These are phyloP conservation scores for Vigna unguiculata DNA, from an alignment of 306 rosid genomes.

Conservation along the genomic window DNA sequence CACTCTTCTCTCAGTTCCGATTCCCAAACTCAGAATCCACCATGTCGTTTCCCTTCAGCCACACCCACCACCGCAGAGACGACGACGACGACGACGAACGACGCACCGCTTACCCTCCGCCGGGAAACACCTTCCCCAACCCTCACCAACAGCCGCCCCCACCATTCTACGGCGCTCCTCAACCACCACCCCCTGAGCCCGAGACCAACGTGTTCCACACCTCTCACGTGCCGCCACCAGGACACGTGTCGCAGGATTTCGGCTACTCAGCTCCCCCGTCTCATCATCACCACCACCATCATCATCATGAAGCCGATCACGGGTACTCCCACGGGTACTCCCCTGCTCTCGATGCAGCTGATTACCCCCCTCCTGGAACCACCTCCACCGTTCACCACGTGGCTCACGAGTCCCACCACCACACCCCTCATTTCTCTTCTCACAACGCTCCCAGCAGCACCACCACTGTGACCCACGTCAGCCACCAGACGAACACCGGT, in stretches of 20 bases:
- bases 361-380: neutral
- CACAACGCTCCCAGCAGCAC: slow-evolving; percentile 37
- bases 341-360: slow-evolving; percentile 41
- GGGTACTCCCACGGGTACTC: slow-evolving; percentile 34
- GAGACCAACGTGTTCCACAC: slow-evolving; percentile 52
- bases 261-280: slow-evolving; percentile 18
- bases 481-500: slow-evolving; percentile 37
- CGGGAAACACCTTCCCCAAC: slow-evolving; percentile 21
- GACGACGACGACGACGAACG: slow-evolving; percentile 23
- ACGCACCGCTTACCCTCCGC: slow-evolving; percentile 26
- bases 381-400: slow-evolving; percentile 46
- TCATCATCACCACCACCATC: neutral
- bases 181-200: slow-evolving; percentile 32
- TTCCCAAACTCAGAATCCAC: slow-evolving; percentile 1
- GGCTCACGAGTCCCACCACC: slow-evolving; percentile 47
- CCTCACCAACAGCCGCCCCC: slow-evolving; percentile 22
- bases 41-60: slow-evolving; percentile 55
- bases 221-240: slow-evolving; percentile 16
- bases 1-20: neutral
- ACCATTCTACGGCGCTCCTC: neutral
- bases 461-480: slow-evolving; percentile 44
- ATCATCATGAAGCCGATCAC: neutral
- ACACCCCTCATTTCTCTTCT: neutral
- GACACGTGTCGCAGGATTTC: slow-evolving; percentile 37
- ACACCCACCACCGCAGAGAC: slow-evolving; percentile 19